Evolutionary conservation across 2,329 filamentous ascomycete genomes (phyloP).

Genomic region (Clarireedia sp.): DNA sequence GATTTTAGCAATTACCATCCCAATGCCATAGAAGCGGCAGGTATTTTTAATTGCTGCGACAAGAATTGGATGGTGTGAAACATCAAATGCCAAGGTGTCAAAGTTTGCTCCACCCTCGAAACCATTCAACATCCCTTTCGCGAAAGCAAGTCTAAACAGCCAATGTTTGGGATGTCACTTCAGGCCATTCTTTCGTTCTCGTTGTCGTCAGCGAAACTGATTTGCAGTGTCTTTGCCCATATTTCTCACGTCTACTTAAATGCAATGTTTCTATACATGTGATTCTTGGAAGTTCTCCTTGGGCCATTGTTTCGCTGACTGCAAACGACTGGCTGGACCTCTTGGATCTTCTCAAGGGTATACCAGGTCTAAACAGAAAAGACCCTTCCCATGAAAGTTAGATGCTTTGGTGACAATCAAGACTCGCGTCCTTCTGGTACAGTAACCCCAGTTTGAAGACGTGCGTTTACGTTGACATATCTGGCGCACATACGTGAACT

Average conservation of each 20-base stretch:
- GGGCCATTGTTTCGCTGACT: not conserved
- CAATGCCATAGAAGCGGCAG: not conserved
- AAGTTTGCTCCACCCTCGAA: not conserved
- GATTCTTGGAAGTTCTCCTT: not conserved
- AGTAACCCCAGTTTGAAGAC: not conserved
- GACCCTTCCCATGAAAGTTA: not conserved
- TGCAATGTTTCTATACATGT: not conserved
- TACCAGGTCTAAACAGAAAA: not conserved
- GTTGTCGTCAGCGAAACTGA: conserved; percentile 4
- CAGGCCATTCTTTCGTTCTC: not conserved
- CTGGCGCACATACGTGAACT: not conserved
- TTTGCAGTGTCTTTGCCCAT: not conserved
- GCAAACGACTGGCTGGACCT: not conserved
- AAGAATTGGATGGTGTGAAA: not conserved
- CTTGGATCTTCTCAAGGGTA: not conserved
- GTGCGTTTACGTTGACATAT: not conserved
- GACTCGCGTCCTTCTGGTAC: not conserved
- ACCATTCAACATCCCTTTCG: not conserved
- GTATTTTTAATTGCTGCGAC: not conserved
- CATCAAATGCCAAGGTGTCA: not conserved
- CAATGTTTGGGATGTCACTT: no score
- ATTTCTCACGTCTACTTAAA: not conserved
- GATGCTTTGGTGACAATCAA: not conserved
- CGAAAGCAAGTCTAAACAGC: no score
- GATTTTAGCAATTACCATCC: not conserved